Base-by-base conservation (phyloP, 2,329 filamentous ascomycete genomes). In the Microsporum canis region DNA sequence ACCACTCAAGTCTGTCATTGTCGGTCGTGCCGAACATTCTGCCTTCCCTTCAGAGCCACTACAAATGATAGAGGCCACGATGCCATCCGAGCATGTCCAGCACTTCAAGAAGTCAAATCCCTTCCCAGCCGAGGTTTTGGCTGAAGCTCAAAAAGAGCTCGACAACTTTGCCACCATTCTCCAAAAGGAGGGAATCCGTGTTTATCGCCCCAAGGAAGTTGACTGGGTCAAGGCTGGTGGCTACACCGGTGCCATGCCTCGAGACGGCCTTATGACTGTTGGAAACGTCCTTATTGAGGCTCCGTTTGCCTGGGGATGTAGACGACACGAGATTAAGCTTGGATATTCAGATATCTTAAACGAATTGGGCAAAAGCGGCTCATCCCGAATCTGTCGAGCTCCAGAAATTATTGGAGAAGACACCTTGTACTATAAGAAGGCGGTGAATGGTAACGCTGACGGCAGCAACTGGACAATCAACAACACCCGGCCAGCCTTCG, bases 211-310 rank as follows among this genome's bases (percentile, higher is more conserved):
- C 1, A 57, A 62, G 3, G 47, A 64, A 56, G 61, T 63, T 14
- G 49, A 63, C 55, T 63, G 61, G 61, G 39, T 56, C 12, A 60
- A 61, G 41, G 12, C 59, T 34, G 61, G 59, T 38, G 61, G 59
- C 36, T 73, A 73, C 61, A 72, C 71, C 0, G 70, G 70, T 3
- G 66, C 71, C 23, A 73, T 73, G 70, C 70, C 71, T 4, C 67
- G 70, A 8, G 71, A 73, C 60, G 66, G 68, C n/a, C 58, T 72
- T 6, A 67, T 73, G 66, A 68, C 65, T 10, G 69, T 73, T 33
- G 71, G 70, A 27, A 69, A 68, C 58, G 68, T 66, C 2, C 58
- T 72, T 6, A 70, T 72, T 43, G 71, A 72, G 60, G 66, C 71
- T 5, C 64, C 62, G n/a, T 72, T 69, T 58, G 65, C 67, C 3